Conservation (phyloP, 2,329 filamentous ascomycete genomes). For the Trichophyton rubrum region DNA sequence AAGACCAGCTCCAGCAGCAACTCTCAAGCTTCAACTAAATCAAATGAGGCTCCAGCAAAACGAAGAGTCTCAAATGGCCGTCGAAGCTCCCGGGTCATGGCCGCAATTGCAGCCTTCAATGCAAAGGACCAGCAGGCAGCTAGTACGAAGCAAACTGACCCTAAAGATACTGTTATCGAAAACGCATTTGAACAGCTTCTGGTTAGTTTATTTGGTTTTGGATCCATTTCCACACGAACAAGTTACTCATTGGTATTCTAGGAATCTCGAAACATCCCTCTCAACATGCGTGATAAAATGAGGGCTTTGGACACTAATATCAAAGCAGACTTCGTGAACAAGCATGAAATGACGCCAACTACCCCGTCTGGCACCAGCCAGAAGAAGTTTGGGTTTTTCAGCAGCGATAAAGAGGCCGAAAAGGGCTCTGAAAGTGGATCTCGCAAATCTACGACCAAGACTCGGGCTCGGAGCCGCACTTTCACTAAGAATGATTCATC, state of each 20-base stretch:
- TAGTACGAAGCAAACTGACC: slow-evolving; percentile 34
- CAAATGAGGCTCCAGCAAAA: slow-evolving; percentile 5
- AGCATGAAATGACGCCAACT: slow-evolving; percentile 47
- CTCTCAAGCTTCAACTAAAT: slow-evolving; percentile 1
- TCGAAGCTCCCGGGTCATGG: slow-evolving; percentile 47
- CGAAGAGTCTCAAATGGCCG: slow-evolving; percentile 27
- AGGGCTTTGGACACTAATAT: slow-evolving; percentile 74
- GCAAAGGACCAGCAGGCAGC: slow-evolving; percentile 38
- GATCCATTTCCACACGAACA: slow-evolving; percentile 21
- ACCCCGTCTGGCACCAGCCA: slow-evolving; percentile 16
- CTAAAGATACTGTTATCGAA: slow-evolving; percentile 42
- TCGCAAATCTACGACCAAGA: slow-evolving; percentile 30
- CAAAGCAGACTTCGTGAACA: slow-evolving; percentile 89
- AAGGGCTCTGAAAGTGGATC: slow-evolving; percentile 31
- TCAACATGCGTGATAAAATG: slow-evolving; percentile 92
- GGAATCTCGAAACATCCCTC: slow-evolving; percentile 83
- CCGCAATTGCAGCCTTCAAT: slow-evolving; percentile 51
- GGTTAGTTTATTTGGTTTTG: slow-evolving; percentile 42
- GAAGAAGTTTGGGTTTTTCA: slow-evolving; percentile 10
- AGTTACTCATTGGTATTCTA: slow-evolving; percentile 31
- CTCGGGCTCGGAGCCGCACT: slow-evolving; percentile 54
- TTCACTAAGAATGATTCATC: slow-evolving; percentile 66
- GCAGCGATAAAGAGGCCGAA: slow-evolving; percentile 28
- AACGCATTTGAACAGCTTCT: slow-evolving; percentile 50
- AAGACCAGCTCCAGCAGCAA: slow-evolving; percentile 14